phyloP scores from a whole-genome alignment of 2,329 filamentous ascomycete genomes.

The Pseudopithomyces maydicus region DNA sequence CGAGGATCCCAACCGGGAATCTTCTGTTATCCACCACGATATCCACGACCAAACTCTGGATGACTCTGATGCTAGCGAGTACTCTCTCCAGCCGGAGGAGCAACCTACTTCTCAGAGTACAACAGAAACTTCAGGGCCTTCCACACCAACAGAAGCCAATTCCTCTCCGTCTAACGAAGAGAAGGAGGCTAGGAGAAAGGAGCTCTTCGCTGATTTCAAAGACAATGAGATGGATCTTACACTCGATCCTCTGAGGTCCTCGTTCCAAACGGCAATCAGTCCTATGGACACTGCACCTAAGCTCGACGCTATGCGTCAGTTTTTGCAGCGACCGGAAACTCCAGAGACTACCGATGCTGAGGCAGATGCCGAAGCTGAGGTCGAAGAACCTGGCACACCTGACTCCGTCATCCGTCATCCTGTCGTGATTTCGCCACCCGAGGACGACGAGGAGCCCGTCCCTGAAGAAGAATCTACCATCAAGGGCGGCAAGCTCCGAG shows the following conservation, averaged over 20 bases:
- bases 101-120: slow-evolving; percentile 41
- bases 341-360: slow-evolving; percentile 34
- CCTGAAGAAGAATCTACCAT: slow-evolving; percentile 87
- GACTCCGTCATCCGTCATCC: slow-evolving; percentile 89
- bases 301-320: slow-evolving; percentile 45
- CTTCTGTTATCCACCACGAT: slow-evolving; percentile 62
- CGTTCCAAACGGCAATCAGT: slow-evolving; percentile 35
- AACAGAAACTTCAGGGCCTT: slow-evolving; percentile 49
- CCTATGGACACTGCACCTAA: slow-evolving; percentile 42
- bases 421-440: slow-evolving; percentile 48
- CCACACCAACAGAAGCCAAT: slow-evolving; percentile 50
- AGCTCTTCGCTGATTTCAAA: slow-evolving; percentile 56
- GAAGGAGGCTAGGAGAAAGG: slow-evolving; percentile 40
- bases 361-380: slow-evolving; percentile 61
- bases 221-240: slow-evolving; percentile 60
- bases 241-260: slow-evolving; percentile 59
- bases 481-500: slow-evolving; percentile 87
- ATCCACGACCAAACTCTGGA: slow-evolving; percentile 33
- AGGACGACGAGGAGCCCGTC: slow-evolving; percentile 62
- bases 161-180: slow-evolving; percentile 35
- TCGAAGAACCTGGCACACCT: slow-evolving; percentile 67
- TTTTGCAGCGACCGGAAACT: slow-evolving; percentile 58
- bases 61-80: slow-evolving; percentile 62
- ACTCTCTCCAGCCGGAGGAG: slow-evolving; percentile 54
- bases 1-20: slow-evolving; percentile 51